These are phyloP conservation scores for Rhizoclosmatium globosum DNA, from an alignment of 192 early-diverging fungal genomes.

Conservation along the genomic window DNA sequence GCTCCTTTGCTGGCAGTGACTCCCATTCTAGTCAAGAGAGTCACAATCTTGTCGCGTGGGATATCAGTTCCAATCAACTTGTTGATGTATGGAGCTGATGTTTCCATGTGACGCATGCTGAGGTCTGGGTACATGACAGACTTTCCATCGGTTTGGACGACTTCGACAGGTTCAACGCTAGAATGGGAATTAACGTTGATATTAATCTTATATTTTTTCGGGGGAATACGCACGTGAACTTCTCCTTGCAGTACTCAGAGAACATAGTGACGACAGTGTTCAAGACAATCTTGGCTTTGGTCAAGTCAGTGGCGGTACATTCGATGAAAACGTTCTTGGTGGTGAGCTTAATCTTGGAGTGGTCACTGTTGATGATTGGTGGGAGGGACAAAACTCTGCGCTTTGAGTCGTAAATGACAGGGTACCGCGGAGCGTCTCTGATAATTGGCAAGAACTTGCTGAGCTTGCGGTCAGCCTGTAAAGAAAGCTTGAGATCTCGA, in stretches of 20 bases:
- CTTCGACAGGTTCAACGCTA: constrained; percentile 91
- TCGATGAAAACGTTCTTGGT: constrained; percentile 99
- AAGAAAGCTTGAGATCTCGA: constrained; percentile 17
- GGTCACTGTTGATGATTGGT: constrained; percentile 98
- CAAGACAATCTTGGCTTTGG: constrained; percentile 92
- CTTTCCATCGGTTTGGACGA: constrained; percentile 85
- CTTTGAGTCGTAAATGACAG: constrained; percentile 88
- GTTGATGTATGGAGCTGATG: constrained; percentile 90
- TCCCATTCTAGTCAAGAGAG: constrained; percentile 87
- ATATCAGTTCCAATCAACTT: constrained; percentile 78
- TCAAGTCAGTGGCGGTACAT: constrained; percentile 95
- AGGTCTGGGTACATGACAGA: constrained; percentile 77
- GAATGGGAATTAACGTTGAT: background rate
- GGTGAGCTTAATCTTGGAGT: constrained; percentile 93
- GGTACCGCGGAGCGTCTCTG: constrained; percentile 86
- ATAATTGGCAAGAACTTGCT: constrained; percentile 94
- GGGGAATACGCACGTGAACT: constrained; percentile 78
- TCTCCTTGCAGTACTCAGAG: constrained; percentile 89
- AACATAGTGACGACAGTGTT: constrained; percentile 97
- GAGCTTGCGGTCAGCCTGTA: constrained; percentile 78
- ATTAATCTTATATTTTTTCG: background rate
- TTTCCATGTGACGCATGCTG: constrained; percentile 68
- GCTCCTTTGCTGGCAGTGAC: constrained; percentile 67
- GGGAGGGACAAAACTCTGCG: constrained; percentile 91
- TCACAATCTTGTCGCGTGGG: constrained; percentile 72